Evolutionary conservation across 2,329 filamentous ascomycete genomes (phyloP).

Genomic region (Arthroderma sp.): DNA sequence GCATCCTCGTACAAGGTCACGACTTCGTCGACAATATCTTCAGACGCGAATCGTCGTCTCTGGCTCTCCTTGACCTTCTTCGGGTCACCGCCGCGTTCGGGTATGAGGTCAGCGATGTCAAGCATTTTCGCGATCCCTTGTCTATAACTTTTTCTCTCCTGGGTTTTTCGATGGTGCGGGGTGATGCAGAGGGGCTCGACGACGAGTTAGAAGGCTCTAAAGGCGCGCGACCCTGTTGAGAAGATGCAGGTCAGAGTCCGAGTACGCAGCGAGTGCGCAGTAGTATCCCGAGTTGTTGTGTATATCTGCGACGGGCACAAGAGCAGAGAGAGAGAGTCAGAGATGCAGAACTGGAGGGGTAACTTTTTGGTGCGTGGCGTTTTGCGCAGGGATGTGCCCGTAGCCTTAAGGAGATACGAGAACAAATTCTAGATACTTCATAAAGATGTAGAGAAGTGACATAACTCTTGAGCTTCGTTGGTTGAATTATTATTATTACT

Average conservation of each 20-base stretch:
- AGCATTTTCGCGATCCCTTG: conserved; percentile 44
- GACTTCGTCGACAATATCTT: conserved; percentile 80
- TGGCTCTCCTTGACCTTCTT: conserved; percentile 89
- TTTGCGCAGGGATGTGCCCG: neutral
- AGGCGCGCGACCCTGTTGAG: neutral
- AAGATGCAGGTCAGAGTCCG: too few relatives aligned
- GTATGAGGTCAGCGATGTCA: conserved; percentile 66
- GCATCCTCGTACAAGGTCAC: conserved; percentile 79
- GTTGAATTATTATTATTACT: too few relatives aligned
- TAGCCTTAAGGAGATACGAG: too few relatives aligned
- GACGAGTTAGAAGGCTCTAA: neutral
- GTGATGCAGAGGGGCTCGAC: neutral
- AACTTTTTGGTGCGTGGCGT: neutral
- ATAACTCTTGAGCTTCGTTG: too few relatives aligned
- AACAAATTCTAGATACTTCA: too few relatives aligned
- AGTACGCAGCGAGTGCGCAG: neutral
- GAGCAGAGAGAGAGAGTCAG: too few relatives aligned
- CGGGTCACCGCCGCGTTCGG: conserved; percentile 80
- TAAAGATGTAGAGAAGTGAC: too few relatives aligned
- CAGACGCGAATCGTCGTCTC: conserved; percentile 63
- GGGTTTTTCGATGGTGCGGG: neutral
- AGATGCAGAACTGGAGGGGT: neutral
- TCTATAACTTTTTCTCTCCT: neutral
- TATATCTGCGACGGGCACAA: neutral
- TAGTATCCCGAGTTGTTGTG: neutral